Evolutionary conservation across 2,329 filamentous ascomycete genomes (phyloP), one percentile per base, ranked within the genome.

Genomic region (Aureobasidium pullulans): DNA sequence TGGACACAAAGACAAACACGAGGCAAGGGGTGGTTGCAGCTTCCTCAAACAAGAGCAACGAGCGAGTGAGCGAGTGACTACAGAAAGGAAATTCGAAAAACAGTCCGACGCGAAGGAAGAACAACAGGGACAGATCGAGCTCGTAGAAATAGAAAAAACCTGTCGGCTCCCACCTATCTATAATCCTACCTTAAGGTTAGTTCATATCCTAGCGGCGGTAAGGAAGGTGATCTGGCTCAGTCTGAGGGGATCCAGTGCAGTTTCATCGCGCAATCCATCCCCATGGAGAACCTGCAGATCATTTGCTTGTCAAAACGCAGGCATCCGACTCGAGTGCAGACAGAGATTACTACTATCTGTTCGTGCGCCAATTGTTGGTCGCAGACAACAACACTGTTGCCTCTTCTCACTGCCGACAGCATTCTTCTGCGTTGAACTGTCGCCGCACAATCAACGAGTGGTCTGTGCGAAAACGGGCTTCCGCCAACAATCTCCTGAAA

Each of bases 201-300:
- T 46, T 19, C 52, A 56, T 46, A 16, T 46, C 37, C 29, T 56
- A 56, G 52, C 52, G 52, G 52, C 52, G 28, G 29, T 40, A 34
- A 37, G 29, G 16, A 34, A 16, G 39, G 15, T 46, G 52, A 46
- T 44, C 40, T 56, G 52, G 52, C 29, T 56, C 52, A 44, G n/a
- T 6, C 15, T 54, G 50, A 53, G 49, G 50, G 49, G 50, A 56
- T 44, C 52, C 40, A 46, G 40, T 56, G 52, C 52, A 56, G 39
- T 44, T 56, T 56, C 52, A 56, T 56, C 52, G 50, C 52, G 52
- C 52, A 56, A 37, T 56, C 10, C 23, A 44, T 19, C 52, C 52
- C 52, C 52, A 56, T 46, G 52, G 52, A 54, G 50, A 36, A 46
- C 16, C 19, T 23, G 52, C n/a, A 56, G 52, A 56, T 56, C 52